These are phyloP conservation scores for Plantago lanceolata DNA, from an alignment of 305 asterid genomes.

Conservation along the genomic window DNA sequence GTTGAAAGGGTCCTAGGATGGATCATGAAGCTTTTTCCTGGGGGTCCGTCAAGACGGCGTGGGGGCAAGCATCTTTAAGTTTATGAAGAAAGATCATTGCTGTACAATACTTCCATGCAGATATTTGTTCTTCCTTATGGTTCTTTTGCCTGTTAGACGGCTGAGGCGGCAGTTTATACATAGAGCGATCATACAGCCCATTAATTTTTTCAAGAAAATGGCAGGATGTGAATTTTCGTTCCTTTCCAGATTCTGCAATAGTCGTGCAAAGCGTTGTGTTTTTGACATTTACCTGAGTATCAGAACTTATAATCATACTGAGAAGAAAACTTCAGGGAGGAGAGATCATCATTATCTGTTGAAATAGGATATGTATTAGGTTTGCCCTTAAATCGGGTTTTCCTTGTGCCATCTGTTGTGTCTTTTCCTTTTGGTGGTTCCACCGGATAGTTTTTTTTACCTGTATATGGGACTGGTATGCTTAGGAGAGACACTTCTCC, in stretches of 20 bases:
- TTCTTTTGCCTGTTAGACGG: slow-evolving; percentile 37
- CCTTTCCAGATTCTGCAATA: slow-evolving; percentile 31
- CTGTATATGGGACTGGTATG: slow-evolving; percentile 7
- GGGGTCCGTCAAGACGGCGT: slow-evolving; percentile 85
- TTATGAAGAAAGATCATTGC: slow-evolving; percentile 2
- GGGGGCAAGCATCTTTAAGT: slow-evolving; percentile 70
- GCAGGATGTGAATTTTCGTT: slow-evolving; percentile 25
- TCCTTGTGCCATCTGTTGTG: background rate
- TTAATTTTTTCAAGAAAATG: slow-evolving; percentile 36
- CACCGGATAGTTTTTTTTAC: slow-evolving; percentile 11
- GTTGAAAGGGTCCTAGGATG: slow-evolving; percentile 95
- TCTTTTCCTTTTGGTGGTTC: slow-evolving; percentile 1
- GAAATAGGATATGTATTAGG: slow-evolving; percentile 7
- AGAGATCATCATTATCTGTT: slow-evolving; percentile 22
- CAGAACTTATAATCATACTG: slow-evolving; percentile 16
- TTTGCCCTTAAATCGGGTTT: background rate
- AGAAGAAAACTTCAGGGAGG: slow-evolving; percentile 12
- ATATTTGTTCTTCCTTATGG: slow-evolving; percentile 27
- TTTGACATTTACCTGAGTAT: slow-evolving; percentile 17
- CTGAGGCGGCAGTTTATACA: slow-evolving; percentile 49
- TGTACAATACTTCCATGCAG: slow-evolving; percentile 27
- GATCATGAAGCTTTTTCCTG: slow-evolving; percentile 98
- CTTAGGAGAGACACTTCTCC: background rate
- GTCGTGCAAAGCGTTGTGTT: slow-evolving; percentile 16
- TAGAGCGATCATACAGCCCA: slow-evolving; percentile 35